Evolutionary conservation across 2,329 filamentous ascomycete species (phyloP), one percentile per base, ranked within the genome.

Genomic region (Cladosporium austrohemisphaericum): DNA sequence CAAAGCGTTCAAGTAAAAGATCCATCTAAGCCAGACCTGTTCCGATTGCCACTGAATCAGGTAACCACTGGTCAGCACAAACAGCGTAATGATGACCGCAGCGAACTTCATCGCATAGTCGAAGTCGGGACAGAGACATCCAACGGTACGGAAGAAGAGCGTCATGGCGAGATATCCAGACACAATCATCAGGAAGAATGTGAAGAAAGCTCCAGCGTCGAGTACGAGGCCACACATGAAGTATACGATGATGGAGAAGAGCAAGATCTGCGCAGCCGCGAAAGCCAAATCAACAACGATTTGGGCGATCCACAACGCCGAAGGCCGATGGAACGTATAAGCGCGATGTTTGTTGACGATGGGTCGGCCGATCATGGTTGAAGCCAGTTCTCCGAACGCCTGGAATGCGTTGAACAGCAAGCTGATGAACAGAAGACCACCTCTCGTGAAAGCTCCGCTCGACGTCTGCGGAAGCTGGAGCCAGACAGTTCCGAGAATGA

Each of bases 381-480:
- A 76, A 0, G 78, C 85, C 0, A 95, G 70, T 65, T 94, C 88
- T 0, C 84, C 80, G 62, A 93, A 91, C 19, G 88, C 86, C 62
- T 89, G 84, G 68, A 94, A 92, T n/a, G 86, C 85, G 65, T 92
- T 92, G 76, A 92, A 92, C 4, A 94, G 71, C 1, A 94, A 77
- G 18, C 85, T 75, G 47, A 90, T 81, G 70, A 94, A 94, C 43
- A 94, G 73, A 1, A 92, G 78, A 72, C 88, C 88, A 55, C 88
- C 88, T 64, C 88, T 83, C 57, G 84, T 86, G 68, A 93, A 94
- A 3, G 87, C 86, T 31, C 84, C 87, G 25, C 80, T 80, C 1
- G 72, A 76, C 0, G 76, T 79, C 44, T 80, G 67, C 1, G 81
- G 81, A 26, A 88, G 77, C 28, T 88, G 74, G 51, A 89, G 76